Conservation (phyloP, 2,329 filamentous ascomycete genomes). For the Apiospora sp. region DNA sequence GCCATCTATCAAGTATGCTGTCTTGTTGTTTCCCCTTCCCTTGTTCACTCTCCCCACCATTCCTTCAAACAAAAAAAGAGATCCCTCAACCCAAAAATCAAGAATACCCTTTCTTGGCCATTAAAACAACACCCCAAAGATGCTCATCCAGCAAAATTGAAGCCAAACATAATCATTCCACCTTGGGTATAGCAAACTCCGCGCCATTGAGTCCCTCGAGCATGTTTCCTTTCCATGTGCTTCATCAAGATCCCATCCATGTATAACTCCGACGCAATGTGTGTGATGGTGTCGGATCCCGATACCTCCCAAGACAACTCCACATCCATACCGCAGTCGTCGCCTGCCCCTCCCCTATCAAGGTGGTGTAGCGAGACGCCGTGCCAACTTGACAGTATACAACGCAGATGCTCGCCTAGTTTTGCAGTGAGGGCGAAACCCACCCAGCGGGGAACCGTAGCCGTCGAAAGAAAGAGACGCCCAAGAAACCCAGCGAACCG, state of each 20-base stretch:
- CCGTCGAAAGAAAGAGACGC: background rate
- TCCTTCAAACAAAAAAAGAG: background rate
- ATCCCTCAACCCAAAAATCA: conserved; percentile 6
- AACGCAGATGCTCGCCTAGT: background rate
- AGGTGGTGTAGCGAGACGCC: background rate
- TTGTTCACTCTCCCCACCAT: background rate
- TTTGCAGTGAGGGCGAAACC: background rate
- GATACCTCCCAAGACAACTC: conserved; percentile 8
- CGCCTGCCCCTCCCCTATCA: background rate
- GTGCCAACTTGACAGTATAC: background rate
- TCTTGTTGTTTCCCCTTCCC: background rate
- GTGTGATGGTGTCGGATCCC: conserved; percentile 10
- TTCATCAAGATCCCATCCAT: conserved; percentile 22
- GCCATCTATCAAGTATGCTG: conserved; percentile 14
- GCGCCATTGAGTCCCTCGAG: conserved; percentile 14
- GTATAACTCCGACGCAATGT: conserved; percentile 25
- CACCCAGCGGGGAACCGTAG: background rate
- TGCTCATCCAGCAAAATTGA: conserved; percentile 17
- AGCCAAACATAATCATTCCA: conserved; percentile 21
- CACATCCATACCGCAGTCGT: background rate
- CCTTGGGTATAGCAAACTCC: conserved; percentile 26
- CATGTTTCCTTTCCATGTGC: conserved; percentile 21
- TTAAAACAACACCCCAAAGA: conserved; percentile 2
- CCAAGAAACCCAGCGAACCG: background rate
- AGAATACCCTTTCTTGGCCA: conserved; percentile 6